Percentiles rank a stretch among this genome's conserved stretches.
Evolutionary conservation across 2,329 filamentous ascomycete species (phyloP).

Genomic region (Aspergillus neoniger): DNA sequence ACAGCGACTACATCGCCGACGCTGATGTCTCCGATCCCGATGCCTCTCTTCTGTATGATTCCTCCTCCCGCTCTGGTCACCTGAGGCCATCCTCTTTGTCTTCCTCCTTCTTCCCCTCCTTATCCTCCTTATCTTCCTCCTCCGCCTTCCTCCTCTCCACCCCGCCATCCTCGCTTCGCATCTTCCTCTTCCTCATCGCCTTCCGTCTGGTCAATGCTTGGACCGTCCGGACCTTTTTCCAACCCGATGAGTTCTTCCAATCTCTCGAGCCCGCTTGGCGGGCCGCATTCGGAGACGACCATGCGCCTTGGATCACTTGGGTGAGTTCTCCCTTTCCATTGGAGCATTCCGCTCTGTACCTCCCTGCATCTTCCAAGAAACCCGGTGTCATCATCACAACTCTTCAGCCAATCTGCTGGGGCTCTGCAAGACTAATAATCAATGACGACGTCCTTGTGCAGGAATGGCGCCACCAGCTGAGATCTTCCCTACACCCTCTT

Average conservation of each 20-base stretch:
- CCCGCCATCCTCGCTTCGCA: conserved; percentile 15
- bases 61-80: background rate
- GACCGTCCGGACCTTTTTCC: conserved; percentile 84
- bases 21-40: too few species aligned
- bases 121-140: conserved; percentile 3
- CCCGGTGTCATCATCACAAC: background rate
- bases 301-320: conserved; percentile 94
- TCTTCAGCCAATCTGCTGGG: background rate
- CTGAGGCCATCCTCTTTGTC: conserved; percentile 4
- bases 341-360: background rate
- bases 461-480: conserved; percentile 90
- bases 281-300: conserved; percentile 73
- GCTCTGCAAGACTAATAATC: conserved; percentile 7
- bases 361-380: background rate
- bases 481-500: conserved; percentile 87
- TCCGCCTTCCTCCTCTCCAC: conserved; percentile 13
- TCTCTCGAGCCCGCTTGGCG: conserved; percentile 92
- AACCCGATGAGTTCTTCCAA: conserved; percentile 97
- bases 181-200: conserved; percentile 54
- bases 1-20: background rate
- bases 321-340: conserved; percentile 53
- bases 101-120: conserved; percentile 6
- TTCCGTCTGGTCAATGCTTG: conserved; percentile 81
- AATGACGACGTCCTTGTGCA: conserved; percentile 41
- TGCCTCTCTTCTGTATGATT: background rate